Conservation (phyloP, 176 grass and related monocot species). For the Triticum aestivum region DNA sequence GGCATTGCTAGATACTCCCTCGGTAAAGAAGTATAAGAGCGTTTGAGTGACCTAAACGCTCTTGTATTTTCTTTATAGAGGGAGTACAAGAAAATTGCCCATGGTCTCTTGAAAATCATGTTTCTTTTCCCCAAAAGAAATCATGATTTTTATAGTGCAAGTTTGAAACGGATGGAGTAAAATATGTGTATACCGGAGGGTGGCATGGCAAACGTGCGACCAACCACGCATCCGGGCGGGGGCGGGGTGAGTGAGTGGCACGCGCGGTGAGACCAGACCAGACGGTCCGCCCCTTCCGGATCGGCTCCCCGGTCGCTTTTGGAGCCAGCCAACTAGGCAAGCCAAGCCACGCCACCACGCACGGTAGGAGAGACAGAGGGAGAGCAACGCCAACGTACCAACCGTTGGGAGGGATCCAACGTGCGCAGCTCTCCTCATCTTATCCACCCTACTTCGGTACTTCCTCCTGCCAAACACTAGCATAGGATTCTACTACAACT, state of each 20-base stretch:
- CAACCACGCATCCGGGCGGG: background rate
- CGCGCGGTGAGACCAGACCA: no score
- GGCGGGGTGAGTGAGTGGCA: no score
- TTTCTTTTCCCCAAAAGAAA: no score
- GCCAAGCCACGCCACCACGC: no score
- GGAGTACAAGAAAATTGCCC: no score
- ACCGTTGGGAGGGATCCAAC: constrained; percentile 23
- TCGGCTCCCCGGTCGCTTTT: constrained; percentile 34
- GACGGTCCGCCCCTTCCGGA: background rate
- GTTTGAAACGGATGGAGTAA: no score
- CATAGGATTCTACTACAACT: background rate
- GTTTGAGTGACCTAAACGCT: no score
- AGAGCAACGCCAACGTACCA: constrained; percentile 16
- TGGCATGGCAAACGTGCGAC: background rate
- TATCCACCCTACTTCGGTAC: background rate
- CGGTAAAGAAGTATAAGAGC: no score
- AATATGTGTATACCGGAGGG: background rate
- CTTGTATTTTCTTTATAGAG: no score
- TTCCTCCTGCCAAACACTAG: background rate
- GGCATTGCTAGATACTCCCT: no score
- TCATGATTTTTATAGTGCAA: no score
- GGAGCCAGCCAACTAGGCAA: background rate
- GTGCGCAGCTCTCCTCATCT: constrained; percentile 4
- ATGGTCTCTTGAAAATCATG: no score
- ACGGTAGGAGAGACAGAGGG: background rate